Evolutionary conservation across 345 rosid genomes (phyloP), one percentile per base, ranked within the genome.

Genomic region (Populus simonii): DNA sequence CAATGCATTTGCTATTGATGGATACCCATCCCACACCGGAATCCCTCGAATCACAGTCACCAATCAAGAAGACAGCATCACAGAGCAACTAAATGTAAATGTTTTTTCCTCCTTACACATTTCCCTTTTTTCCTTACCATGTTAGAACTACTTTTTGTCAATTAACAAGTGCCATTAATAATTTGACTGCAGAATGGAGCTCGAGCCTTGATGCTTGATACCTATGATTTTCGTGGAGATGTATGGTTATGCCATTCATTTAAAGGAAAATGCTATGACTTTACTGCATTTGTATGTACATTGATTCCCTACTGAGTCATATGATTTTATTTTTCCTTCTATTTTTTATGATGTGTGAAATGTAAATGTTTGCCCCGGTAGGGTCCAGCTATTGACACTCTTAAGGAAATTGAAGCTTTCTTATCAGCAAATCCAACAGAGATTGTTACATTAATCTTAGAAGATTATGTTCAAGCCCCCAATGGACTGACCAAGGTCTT

Each of bases 171-270:
- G 1, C 17, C 33, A 12, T 67, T 6, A 4, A 12, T 12, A 18
- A 63, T 63, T 10, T 67, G 5, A 8, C 22, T 67, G 45, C 36
- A 92, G 96, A 89, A 89, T 76, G 96, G 96, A 82, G 96, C 71
- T 61, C 83, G 93, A 43, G 93, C 79, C 38, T 77, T 92, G 78
- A 92, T 89, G 93, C 89, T 90, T 1, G 96, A 92, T 73, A 87
- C 92, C 0, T 92, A 92, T 49, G 93, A 90, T 82, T 92, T 87
- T 38, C 78, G 83, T 8, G 93, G 89, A 65, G 91, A 87, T 49
- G 83, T 90, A 29, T 91, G 96, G 96, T 33, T 90, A 74, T 92
- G 96, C 74, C 93, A 92, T 87, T 92, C 93, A 5, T 88, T 81
- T 69, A 86, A 88, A 5, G 90, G 90, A 55, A n/a, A 90, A 20